Evolutionary conservation across 108 stramenopile genomes (phyloP).

Genomic region (Pseudonitzschia multistriata): DNA sequence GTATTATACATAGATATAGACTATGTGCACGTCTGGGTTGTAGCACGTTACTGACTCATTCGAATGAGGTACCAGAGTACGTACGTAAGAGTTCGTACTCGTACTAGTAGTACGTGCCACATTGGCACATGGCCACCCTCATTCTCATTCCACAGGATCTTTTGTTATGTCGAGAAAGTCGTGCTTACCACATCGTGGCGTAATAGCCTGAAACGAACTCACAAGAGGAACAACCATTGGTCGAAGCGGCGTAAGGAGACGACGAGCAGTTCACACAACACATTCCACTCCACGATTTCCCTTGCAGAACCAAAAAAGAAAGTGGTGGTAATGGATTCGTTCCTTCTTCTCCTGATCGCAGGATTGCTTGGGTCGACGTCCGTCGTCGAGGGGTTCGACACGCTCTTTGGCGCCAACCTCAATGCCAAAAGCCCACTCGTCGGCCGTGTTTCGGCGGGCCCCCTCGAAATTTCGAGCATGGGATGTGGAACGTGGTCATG

Average conservation of each 20-base stretch:
- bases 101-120: no score
- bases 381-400: constrained; percentile 34
- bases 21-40: no score
- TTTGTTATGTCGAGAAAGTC: no score
- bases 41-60: not conserved
- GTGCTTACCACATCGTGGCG: no score
- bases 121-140: no score
- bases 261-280: no score
- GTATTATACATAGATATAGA: not conserved
- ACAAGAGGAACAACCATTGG: no score
- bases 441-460: constrained; percentile 67
- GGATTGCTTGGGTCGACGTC: constrained; percentile 9
- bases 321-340: not conserved
- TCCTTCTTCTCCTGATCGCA: not conserved
- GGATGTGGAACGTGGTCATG: constrained; percentile 86
- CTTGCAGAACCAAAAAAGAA: not conserved
- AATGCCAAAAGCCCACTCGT: constrained; percentile 1
- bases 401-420: not conserved
- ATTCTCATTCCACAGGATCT: no score
- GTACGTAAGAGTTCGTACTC: no score
- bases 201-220: no score
- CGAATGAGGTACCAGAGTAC: not conserved
- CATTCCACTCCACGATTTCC: not conserved
- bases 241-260: no score
- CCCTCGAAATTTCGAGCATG: constrained; percentile 59